phyloP scores from a whole-genome alignment of 768 basidiomycete species.

The Mycena latifolia region DNA sequence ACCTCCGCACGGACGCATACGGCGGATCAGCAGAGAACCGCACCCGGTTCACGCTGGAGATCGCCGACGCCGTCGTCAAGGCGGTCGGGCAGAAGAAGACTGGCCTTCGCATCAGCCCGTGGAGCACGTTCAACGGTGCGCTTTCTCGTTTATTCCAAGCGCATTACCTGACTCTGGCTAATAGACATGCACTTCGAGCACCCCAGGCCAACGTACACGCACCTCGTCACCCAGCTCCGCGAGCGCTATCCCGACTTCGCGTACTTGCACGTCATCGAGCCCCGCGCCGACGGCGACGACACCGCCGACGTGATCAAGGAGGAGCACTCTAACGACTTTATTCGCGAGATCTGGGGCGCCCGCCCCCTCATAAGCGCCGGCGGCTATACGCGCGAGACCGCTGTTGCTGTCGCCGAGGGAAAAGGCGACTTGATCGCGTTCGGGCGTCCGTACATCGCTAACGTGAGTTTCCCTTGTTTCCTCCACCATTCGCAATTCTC shows the following conservation, averaged over 20 bases:
- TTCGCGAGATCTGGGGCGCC: not conserved
- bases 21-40: slow-evolving; percentile 15
- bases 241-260: slow-evolving; percentile 52
- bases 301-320: slow-evolving; percentile 6
- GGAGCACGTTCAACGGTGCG: slow-evolving; percentile 45
- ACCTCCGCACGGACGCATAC: slow-evolving; percentile 9
- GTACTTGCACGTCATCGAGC: slow-evolving; percentile 36
- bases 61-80: slow-evolving; percentile 10
- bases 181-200: slow-evolving; percentile 55
- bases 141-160: slow-evolving; percentile 31
- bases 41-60: slow-evolving; percentile 9
- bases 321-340: slow-evolving; percentile 42
- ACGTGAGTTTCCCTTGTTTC: slow-evolving; percentile 1
- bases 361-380: too few species aligned
- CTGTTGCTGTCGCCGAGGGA: too few species aligned
- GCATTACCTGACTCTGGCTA: slow-evolving; percentile 38
- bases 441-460: too few species aligned
- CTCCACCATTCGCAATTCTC: too few species aligned
- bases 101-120: slow-evolving; percentile 59
- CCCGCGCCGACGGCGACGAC: slow-evolving; percentile 33
- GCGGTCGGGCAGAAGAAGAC: slow-evolving; percentile 45
- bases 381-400: too few species aligned
- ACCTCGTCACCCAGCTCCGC: slow-evolving; percentile 53
- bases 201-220: slow-evolving; percentile 56
- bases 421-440: too few species aligned